Evolutionary conservation across 2,329 filamentous ascomycete genomes (phyloP), one percentile per base, ranked within the genome.

Genomic region (Pseudogymnoascus sp.): DNA sequence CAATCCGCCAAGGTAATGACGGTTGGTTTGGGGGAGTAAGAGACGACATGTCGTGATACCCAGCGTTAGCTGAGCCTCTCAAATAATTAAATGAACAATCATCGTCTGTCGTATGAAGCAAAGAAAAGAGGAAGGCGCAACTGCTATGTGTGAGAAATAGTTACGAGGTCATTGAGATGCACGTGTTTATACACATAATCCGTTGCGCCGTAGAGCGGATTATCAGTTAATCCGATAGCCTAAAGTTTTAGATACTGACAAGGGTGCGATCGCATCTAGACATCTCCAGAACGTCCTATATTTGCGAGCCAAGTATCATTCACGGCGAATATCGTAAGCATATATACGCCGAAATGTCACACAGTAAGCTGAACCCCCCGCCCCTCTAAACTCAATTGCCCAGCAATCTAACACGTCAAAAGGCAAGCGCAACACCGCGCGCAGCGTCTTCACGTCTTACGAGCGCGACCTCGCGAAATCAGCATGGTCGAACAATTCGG

Each of bases 391-490:
- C 35, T 33, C 14, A 37, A 28, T 21, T 8, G 23, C 0, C 11
- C 28, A 33, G 8, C 38, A 18, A 59, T 18, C 66, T 63, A 62
- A 65, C 64, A 62, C 37, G 65, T 64, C 59, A 16, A 28, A 68
- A 86, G 84, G 84, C 73, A 96, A 96, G 79, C 86, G 91, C 70
- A 96, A 97, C 77, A 96, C 92, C 50, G 93, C 91, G 50, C 86
- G 93, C 50, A 87, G 92, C 44, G 92, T 97, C 76, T 97, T 97
- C 80, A 97, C 94, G 35, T 87, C 91, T 23, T 86, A 97, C 77
- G 94, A 97, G 78, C 88, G 94, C 68, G 83, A 84, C 61, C 84
- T 93, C 60, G 88, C 96, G 65, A 91, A 92, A 71, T 83, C 84
- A 16, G 85, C 86, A 69, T 97, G 94, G 92, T 86, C 88, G 69